Conservation (phyloP, 345 rosid genomes). For the Lepidium sativum region DNA sequence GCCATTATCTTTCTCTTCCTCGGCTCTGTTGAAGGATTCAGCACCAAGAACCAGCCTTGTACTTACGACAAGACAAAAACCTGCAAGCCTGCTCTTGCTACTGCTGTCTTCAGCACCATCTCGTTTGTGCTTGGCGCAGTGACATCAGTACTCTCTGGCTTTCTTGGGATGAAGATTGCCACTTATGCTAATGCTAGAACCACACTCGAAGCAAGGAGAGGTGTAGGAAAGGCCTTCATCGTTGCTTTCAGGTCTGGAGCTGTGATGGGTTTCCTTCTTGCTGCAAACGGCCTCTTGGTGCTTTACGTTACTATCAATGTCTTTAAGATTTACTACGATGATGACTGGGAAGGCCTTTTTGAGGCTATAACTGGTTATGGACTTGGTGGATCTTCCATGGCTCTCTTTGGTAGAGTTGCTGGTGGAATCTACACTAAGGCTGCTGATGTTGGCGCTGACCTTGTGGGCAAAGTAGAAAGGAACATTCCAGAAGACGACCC, state of each 20-base stretch:
- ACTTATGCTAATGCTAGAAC: constrained; percentile 93
- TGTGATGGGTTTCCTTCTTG: constrained; percentile 73
- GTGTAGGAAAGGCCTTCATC: constrained; percentile 85
- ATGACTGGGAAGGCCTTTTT: constrained; percentile 68
- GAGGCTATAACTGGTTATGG: constrained; percentile 73
- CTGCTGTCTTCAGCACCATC: constrained; percentile 69
- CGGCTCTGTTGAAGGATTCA: constrained; percentile 63
- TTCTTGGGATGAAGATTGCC: constrained; percentile 91
- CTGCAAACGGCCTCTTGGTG: constrained; percentile 61
- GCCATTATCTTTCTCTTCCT: constrained; percentile 51
- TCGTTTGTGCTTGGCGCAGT: constrained; percentile 63
- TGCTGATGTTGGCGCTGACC: constrained; percentile 76
- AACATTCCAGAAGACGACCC: constrained; percentile 72
- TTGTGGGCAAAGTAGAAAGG: constrained; percentile 68
- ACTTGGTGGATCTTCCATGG: constrained; percentile 76
- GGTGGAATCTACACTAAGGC: constrained; percentile 72
- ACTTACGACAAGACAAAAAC: constrained; percentile 42
- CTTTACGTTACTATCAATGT: constrained; percentile 51
- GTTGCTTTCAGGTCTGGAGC: constrained; percentile 58
- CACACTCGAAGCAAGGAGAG: constrained; percentile 78
- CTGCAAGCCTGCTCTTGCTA: constrained; percentile 83
- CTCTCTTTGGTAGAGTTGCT: constrained; percentile 69
- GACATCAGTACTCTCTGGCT: constrained; percentile 80
- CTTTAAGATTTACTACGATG: constrained; percentile 59
- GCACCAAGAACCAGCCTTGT: constrained; percentile 63